Percentiles rank a stretch among this genome's conserved stretches.
Conservation (phyloP, 208 protist genomes). For the Leishmania guyanensis region DNA sequence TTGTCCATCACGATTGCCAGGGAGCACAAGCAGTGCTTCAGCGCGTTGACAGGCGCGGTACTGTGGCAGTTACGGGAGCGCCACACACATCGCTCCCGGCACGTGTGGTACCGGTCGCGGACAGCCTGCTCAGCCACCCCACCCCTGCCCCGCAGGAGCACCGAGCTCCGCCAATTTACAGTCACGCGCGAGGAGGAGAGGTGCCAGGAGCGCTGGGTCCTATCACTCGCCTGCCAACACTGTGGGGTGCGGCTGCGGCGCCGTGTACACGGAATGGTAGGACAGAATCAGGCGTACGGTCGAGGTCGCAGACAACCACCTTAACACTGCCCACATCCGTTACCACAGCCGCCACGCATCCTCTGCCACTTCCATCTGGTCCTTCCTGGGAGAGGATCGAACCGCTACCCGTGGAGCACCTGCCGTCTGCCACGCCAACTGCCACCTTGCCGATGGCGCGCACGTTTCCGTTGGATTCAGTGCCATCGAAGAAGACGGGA, state of each 20-base stretch:
- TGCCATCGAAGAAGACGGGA: background rate
- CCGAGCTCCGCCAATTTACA: background rate
- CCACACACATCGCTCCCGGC: background rate
- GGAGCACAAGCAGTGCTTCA: background rate
- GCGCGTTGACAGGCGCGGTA: background rate
- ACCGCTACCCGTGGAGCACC: background rate
- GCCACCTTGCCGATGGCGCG: background rate
- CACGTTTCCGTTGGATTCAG: background rate
- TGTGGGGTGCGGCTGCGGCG: background rate
- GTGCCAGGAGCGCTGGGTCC: background rate
- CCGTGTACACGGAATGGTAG: background rate
- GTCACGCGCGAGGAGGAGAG: background rate
- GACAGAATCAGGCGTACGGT: background rate
- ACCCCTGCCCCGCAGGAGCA: background rate
- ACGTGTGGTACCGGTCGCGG: background rate
- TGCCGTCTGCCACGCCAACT: background rate
- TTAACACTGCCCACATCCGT: background rate
- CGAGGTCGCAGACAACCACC: background rate
- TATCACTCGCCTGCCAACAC: background rate
- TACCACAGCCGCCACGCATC: background rate
- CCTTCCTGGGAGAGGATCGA: slow-evolving; percentile 3
- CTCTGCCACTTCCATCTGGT: background rate
- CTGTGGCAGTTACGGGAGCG: background rate
- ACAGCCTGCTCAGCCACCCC: background rate
- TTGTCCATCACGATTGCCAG: background rate